Evolutionary conservation across 345 rosid genomes (phyloP).

Genomic region (Diplotaxis tenuifolia): DNA sequence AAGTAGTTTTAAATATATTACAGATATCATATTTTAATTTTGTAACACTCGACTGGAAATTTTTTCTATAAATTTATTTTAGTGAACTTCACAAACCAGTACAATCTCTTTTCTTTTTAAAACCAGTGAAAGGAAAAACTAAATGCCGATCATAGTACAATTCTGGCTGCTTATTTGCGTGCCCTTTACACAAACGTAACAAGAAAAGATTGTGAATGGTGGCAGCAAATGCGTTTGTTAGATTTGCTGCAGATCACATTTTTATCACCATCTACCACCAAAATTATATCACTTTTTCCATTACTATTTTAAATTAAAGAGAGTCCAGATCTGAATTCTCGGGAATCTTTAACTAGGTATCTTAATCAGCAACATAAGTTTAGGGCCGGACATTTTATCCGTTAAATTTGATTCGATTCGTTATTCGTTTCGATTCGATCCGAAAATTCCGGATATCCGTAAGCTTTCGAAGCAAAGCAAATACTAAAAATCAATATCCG

Average conservation of each 20-base stretch:
- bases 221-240: not conserved
- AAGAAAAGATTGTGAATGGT: not conserved
- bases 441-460: too few relatives aligned
- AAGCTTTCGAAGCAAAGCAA: too few relatives aligned
- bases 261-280: constrained; percentile 14
- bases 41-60: not conserved
- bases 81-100: not conserved
- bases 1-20: too few relatives aligned
- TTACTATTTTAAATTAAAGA: not conserved
- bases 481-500: too few relatives aligned
- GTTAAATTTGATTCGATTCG: too few relatives aligned
- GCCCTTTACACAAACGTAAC: not conserved
- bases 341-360: too few relatives aligned
- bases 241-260: constrained; percentile 28
- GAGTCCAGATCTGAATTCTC: constrained; percentile 1
- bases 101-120: not conserved
- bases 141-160: not conserved
- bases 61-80: not conserved
- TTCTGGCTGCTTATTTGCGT: not conserved
- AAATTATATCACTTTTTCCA: not conserved
- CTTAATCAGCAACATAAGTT: too few relatives aligned
- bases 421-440: too few relatives aligned
- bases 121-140: not conserved
- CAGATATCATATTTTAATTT: not conserved
- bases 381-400: too few relatives aligned